phyloP scores from a whole-genome alignment of 495 filamentous ascomycete genomes.

The Neurospora sp. region DNA sequence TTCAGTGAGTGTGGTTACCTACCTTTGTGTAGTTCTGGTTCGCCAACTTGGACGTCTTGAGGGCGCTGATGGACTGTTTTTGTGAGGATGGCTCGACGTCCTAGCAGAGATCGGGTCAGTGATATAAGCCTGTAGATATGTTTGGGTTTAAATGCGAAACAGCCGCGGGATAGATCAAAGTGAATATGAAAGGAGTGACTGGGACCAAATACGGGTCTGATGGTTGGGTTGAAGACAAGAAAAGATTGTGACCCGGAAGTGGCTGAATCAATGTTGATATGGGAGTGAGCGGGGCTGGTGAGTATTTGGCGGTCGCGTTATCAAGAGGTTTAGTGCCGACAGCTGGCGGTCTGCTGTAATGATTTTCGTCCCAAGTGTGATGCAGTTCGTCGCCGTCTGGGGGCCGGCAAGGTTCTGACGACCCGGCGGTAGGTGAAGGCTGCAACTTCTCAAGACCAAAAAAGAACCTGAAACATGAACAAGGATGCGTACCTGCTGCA shows the following conservation, averaged over 20 bases:
- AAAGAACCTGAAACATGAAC: background rate
- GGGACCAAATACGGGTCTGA: background rate
- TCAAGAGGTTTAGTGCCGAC: background rate
- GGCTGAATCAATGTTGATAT: background rate
- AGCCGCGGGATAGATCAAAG: background rate
- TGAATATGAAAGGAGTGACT: background rate
- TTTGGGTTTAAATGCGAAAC: background rate
- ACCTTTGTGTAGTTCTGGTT: constrained; percentile 41
- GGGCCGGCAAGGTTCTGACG: background rate
- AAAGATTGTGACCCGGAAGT: background rate
- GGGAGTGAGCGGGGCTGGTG: background rate
- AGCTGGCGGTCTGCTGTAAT: background rate
- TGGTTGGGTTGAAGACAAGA: background rate
- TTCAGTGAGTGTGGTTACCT: constrained; percentile 25
- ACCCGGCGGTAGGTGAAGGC: background rate
- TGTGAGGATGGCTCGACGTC: constrained; percentile 8
- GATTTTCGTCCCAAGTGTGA: background rate
- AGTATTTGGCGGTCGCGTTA: background rate
- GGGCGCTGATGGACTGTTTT: constrained; percentile 33
- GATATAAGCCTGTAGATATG: background rate
- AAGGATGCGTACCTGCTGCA: background rate
- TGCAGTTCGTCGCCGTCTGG: background rate
- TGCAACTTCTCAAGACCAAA: background rate
- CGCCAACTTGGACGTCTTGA: constrained; percentile 38
- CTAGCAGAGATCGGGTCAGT: background rate